A percentile compares a stretch with the other conserved stretches of the same genome.
phyloP scores from a whole-genome alignment of 129 eudicot genomes.

The Artemisia tridentata region DNA sequence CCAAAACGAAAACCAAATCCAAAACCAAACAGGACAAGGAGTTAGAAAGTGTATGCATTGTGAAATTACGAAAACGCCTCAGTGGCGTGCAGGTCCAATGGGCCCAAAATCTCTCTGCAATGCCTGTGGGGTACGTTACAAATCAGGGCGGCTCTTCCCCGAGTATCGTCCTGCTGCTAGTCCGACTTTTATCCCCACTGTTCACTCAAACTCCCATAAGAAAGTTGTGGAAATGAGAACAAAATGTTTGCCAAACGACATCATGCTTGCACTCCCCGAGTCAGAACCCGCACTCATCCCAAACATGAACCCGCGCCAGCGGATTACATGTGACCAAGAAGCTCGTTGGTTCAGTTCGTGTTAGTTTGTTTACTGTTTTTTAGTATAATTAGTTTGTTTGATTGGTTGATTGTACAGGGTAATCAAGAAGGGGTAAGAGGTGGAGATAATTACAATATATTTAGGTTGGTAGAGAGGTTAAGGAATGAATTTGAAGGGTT shows the following conservation, averaged over 20 bases:
- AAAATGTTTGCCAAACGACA: conserved; percentile 28
- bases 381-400: conserved; percentile 41
- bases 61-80: conserved; percentile 95
- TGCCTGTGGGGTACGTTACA: conserved; percentile 97
- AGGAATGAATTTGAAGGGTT: conserved; percentile 27
- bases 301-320: conserved; percentile 27
- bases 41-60: conserved; percentile 94
- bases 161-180: conserved; percentile 99
- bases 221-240: conserved; percentile 90
- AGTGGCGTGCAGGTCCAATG: conserved; percentile 97
- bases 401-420: conserved; percentile 66
- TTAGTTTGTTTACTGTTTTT: conserved; percentile 20
- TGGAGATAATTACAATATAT: conserved; percentile 36
- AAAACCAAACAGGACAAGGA: conserved; percentile 33
- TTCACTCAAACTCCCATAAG: conserved; percentile 97
- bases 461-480: conserved; percentile 31
- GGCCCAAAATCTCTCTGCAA: conserved; percentile 96
- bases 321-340: conserved; percentile 37
- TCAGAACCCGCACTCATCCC: conserved; percentile 29
- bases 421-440: conserved; percentile 13
- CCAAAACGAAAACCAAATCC: conserved; percentile 2
- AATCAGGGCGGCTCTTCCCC: conserved; percentile 85
- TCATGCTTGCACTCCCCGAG: not conserved
- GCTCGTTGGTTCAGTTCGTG: conserved; percentile 10
- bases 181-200: conserved; percentile 72